These are phyloP conservation scores for Eucalyptus grandis DNA, from an alignment of 345 rosid genomes.

Conservation along the genomic window DNA sequence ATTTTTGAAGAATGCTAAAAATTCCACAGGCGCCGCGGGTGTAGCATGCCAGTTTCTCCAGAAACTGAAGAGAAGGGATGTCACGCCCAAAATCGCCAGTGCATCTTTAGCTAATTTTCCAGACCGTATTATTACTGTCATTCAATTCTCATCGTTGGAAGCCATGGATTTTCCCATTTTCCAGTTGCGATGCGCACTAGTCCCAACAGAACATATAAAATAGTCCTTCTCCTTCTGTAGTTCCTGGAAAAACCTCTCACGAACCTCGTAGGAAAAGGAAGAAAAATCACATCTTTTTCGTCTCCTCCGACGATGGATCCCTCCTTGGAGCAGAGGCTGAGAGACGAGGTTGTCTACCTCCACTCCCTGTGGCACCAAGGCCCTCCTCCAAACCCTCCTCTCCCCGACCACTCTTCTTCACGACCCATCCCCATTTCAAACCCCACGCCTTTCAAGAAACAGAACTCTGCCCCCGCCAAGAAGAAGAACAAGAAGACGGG, in stretches of 20 bases:
- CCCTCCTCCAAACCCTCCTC: slow-evolving; percentile 30
- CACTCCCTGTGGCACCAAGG: slow-evolving; percentile 74
- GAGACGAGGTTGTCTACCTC: slow-evolving; percentile 60
- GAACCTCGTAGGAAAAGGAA: neutral
- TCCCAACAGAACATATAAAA: neutral
- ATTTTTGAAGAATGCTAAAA: too few relatives aligned
- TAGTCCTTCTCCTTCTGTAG: neutral
- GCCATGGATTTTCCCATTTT: neutral
- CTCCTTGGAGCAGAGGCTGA: slow-evolving; percentile 27
- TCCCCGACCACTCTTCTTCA: neutral
- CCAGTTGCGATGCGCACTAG: neutral
- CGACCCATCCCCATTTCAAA: slow-evolving; percentile 12
- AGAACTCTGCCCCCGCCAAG: neutral
- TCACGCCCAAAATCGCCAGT: neutral
- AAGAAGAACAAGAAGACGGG: neutral
- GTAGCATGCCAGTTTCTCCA: too few relatives aligned
- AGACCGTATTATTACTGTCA: neutral
- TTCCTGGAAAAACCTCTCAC: neutral
- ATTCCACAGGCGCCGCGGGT: too few relatives aligned
- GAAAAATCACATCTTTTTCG: neutral
- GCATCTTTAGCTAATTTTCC: neutral
- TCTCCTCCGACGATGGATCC: slow-evolving; percentile 14
- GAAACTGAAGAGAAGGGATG: neutral
- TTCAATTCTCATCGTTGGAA: neutral
- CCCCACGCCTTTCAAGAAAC: slow-evolving; percentile 8